A percentile compares a stretch with the other conserved stretches of the same genome.
These are phyloP conservation scores for Dactylonectria estremocensis DNA, from an alignment of 2,329 filamentous ascomycete genomes.

Conservation along the genomic window DNA sequence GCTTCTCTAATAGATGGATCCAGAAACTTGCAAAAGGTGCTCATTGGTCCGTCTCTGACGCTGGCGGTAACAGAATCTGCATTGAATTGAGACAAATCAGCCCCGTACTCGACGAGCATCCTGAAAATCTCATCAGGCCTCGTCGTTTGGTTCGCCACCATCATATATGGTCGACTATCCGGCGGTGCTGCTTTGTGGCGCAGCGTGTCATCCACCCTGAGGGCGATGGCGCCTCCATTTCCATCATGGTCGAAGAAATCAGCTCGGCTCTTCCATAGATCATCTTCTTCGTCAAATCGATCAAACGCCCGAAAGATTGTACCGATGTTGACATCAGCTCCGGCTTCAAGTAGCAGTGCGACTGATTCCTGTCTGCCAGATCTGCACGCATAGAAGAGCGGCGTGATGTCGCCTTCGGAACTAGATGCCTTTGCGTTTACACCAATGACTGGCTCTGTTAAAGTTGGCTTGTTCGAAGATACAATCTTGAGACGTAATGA, in stretches of 20 bases:
- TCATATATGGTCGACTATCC: neutral
- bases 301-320: conserved; percentile 38
- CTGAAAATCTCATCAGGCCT: conserved; percentile 45
- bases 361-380: conserved; percentile 48
- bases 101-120: conserved; percentile 37
- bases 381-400: conserved; percentile 47
- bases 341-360: conserved; percentile 45
- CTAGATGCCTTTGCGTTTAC: conserved; percentile 14
- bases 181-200: neutral
- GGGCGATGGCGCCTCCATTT: neutral
- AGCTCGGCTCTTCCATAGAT: conserved; percentile 8
- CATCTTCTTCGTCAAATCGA: conserved; percentile 35
- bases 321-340: conserved; percentile 32
- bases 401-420: conserved; percentile 3
- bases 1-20: neutral
- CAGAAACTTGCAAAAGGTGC: neutral
- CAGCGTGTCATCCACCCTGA: conserved; percentile 3
- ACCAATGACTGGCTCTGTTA: neutral
- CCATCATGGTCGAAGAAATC: conserved; percentile 19
- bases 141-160: conserved; percentile 3
- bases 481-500: too few species aligned
- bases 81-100: conserved; percentile 23
- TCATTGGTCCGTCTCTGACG: neutral
- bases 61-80: too few species aligned
- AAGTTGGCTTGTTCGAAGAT: neutral